Evolutionary conservation across 2,329 filamentous ascomycete genomes (phyloP), one percentile per base, ranked within the genome.

Genomic region (Metarhizium sp.): DNA sequence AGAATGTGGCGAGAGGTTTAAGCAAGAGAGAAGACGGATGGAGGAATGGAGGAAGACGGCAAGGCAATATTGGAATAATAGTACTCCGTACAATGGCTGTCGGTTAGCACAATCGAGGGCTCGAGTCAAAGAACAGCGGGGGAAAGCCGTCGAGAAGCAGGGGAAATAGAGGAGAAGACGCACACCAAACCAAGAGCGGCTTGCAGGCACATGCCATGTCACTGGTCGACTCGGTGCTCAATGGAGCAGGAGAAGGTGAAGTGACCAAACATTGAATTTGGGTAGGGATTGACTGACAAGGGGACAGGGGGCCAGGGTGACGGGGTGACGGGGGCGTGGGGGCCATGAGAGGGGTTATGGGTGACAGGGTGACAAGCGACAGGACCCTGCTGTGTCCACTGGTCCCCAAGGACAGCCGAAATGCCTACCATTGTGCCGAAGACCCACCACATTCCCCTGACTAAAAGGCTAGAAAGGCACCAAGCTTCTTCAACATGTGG

Each of bases 401-500:
- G 25, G 25, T 25, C 25, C 25, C 25, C 25, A 25, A 25, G 25
- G 25, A 25, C 25, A 25, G 25, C 25, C 25, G 25, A 25, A 25
- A 25, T 25, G 25, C 25, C 4, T 25, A 4, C 25, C 25, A 25
- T 25, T 25, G 25, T 25, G 25, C 25, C 25, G 25, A 25, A 3
- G 1, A 25, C 25, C 25, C 25, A 25, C 25, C 25, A 25, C 25
- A 4, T 25, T 25, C 25, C 32, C 32, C 32, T 34, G 32, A 40
- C 38, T 40, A 40, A 40, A 40, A 16, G 32, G 0, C 32, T 34
- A 40, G 38, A 30, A 50, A 36, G 14, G 14, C 16, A 16, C 38
- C 38, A 47, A 20, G 36, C 51, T 52, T 52, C 51, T 52, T 40
- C 51, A 52, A 20, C 51, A 46, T 52, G 51, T 52, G 38, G 50